Evolutionary conservation across 352 stramenopile species (phyloP).

Genomic region (Globisporangium nodosum): DNA sequence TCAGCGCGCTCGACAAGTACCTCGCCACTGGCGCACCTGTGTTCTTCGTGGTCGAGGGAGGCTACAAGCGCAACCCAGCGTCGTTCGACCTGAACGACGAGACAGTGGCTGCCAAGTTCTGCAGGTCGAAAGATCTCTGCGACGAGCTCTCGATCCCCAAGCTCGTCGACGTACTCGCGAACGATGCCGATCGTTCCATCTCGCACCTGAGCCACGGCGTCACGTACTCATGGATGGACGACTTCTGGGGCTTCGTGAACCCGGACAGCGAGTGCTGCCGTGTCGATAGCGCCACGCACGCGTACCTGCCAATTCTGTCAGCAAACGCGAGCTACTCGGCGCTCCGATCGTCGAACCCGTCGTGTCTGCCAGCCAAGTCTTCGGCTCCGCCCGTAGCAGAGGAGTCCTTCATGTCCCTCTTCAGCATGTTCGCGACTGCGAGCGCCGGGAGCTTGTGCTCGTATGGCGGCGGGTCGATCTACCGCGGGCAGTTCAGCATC

Average conservation of each 20-base stretch:
- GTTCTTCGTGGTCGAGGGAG: slow-evolving; percentile 70
- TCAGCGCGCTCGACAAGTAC: slow-evolving; percentile 40
- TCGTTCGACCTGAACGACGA: slow-evolving; percentile 29
- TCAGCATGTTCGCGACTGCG: slow-evolving; percentile 60
- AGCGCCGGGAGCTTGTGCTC: slow-evolving; percentile 39
- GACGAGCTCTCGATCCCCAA: slow-evolving; percentile 49
- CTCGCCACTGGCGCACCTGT: slow-evolving; percentile 38
- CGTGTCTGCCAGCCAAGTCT: slow-evolving; percentile 34
- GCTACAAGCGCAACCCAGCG: slow-evolving; percentile 43
- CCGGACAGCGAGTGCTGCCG: slow-evolving; percentile 63
- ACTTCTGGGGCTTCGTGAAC: slow-evolving; percentile 67
- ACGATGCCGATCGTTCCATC: slow-evolving; percentile 23
- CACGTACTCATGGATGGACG: slow-evolving; percentile 68
- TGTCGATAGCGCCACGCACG: slow-evolving; percentile 25
- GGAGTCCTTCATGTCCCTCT: slow-evolving; percentile 62
- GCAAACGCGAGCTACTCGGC: slow-evolving; percentile 28
- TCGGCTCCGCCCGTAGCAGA: slow-evolving; percentile 30
- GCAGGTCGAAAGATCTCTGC: slow-evolving; percentile 56
- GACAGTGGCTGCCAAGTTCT: slow-evolving; percentile 38
- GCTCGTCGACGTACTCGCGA: slow-evolving; percentile 41
- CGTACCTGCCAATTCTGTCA: slow-evolving; percentile 35
- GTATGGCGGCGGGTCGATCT: slow-evolving; percentile 56
- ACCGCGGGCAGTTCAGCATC: slow-evolving; percentile 62
- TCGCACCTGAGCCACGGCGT: slow-evolving; percentile 44
- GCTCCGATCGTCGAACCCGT: slow-evolving; percentile 14